phyloP scores from a whole-genome alignment of 2,329 filamentous ascomycete genomes.

The Rutstroemia sp. region DNA sequence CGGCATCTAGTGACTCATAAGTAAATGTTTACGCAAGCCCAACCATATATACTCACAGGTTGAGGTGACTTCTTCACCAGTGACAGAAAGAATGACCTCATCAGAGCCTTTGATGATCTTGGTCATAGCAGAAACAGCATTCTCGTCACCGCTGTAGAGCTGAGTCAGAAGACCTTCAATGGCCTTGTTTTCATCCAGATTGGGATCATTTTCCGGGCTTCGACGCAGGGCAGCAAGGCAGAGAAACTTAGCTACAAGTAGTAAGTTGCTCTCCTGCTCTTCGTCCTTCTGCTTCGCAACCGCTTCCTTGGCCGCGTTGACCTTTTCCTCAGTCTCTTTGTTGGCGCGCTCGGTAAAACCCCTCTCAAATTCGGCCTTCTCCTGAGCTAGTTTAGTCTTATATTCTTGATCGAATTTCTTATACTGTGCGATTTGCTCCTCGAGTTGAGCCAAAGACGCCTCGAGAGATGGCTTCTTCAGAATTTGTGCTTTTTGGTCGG shows the following conservation, averaged over 20 bases:
- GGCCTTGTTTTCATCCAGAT: conserved; percentile 66
- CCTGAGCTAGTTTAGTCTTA: conserved; percentile 49
- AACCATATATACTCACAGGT: conserved; percentile 53
- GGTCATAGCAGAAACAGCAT: conserved; percentile 65
- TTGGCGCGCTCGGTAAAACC: conserved; percentile 42
- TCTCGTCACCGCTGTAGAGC: conserved; percentile 72
- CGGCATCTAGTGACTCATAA: conserved; percentile 38
- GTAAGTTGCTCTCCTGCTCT: conserved; percentile 54
- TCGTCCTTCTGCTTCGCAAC: conserved; percentile 41
- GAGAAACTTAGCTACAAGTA: conserved; percentile 72
- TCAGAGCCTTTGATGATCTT: conserved; percentile 68
- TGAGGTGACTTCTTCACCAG: conserved; percentile 56
- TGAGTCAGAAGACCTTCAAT: conserved; percentile 73
- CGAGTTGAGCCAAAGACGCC: conserved; percentile 58
- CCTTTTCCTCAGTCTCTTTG: conserved; percentile 39
- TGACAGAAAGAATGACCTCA: conserved; percentile 58
- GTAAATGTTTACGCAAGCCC: not conserved
- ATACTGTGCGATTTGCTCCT: conserved; percentile 68
- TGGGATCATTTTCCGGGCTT: conserved; percentile 54
- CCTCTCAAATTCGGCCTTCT: conserved; percentile 56
- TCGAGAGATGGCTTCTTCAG: conserved; percentile 70
- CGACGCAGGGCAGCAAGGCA: conserved; percentile 71
- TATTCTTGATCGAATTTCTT: conserved; percentile 71
- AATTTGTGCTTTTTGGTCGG: conserved; percentile 70
- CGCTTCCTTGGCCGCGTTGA: conserved; percentile 38